Evolutionary conservation across 2,329 filamentous ascomycete genomes (phyloP), one percentile per base, ranked within the genome.

Genomic region (Hymenoscyphus fraxineus): DNA sequence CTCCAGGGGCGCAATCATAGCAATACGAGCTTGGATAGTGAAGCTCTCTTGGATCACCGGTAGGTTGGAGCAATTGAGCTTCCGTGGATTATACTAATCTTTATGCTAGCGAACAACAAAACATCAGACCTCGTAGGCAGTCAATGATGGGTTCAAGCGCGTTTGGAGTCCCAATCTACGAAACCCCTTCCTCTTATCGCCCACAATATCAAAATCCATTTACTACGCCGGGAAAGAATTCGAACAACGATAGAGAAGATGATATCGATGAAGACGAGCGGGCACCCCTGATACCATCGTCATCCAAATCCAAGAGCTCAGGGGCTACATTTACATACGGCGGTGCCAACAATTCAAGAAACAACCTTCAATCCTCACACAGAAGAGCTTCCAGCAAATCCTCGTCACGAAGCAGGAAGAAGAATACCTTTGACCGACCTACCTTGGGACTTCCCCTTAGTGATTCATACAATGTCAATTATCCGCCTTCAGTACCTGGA

Each of bases 11-110:
- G 80, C 56, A 92, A 90, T 74, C 74, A 88, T 68, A 98, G 94
- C 78, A 88, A 84, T 71, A 93, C 91, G 0, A 98, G 94, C 76
- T 80, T 98, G 68, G 94, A 97, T 70, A 97, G 93, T 76, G 89
- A 96, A 74, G 88, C 86, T 7, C 80, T 98, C 70, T 80, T 98
- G 19, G 94, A 98, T 77, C 94, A 98, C 77, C 86, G 92, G 87
- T 90, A 78, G 67, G 79, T 68, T 58, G 60, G 19, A 39, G 27
- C 27, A 22, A n/a, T 22, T 67, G 19, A 47, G 31, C 13, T 47
- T 31, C 31, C 1, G 32, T 38, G 19, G 2, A 15, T 13, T 9
- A 22, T 19, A 60, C 67, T 70, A 64, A 71, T 59, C 60, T 9
- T n/a, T 51, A 35, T 12, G 55, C 40, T 60, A 77, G 77, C 64